Evolutionary conservation across 164 flowering plant genomes (phyloP), one percentile per base, ranked within the genome.

Genomic region (Euptelea pleiosperma): DNA sequence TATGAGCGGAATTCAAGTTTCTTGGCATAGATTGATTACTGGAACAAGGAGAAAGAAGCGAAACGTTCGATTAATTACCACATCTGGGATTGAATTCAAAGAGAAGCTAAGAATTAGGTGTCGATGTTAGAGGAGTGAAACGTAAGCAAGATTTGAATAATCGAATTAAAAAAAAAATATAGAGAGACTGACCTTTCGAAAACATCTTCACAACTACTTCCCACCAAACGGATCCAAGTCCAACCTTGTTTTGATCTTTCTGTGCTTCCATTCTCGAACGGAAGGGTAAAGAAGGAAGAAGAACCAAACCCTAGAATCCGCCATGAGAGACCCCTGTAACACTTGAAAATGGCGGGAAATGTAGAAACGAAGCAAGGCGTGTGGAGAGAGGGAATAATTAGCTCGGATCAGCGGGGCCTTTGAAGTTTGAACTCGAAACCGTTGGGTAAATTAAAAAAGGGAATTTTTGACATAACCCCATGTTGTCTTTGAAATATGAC

Each of bases 51-150:
- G 21, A 34, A 50, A 26, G 25, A 9, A 49, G 60, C 49, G 65
- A 19, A 51, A 43, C 8, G 39, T 19, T 37, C 16, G 41, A 56
- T 61, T 49, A 16, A 61, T 57, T 19, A 26, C n/a, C 12, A 51
- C 22, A 47, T 52, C 19, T 0, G 14, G 21, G 29, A 19, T 41
- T 49, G 60, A 67, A 65, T 66, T 77, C 28, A 44, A 65, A 63
- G 51, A 29, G 57, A 75, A 71, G 76, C 49, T 71, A 72, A 60
- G 68, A 62, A 67, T 64, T 68, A 47, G 76, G 64, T 69, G 63
- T 58, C 9, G 47, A 19, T 41, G 70, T 64, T 16, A 52, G 62
- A 66, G 25, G 81, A 73, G 76, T 77, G 59, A 31, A 58, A 29
- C 0, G 50, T 22, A 76, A 76, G 79, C 52, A 31, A 75, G 24